Evolutionary conservation across 306 rosid species (phyloP).

Genomic region (Inga laurina): DNA sequence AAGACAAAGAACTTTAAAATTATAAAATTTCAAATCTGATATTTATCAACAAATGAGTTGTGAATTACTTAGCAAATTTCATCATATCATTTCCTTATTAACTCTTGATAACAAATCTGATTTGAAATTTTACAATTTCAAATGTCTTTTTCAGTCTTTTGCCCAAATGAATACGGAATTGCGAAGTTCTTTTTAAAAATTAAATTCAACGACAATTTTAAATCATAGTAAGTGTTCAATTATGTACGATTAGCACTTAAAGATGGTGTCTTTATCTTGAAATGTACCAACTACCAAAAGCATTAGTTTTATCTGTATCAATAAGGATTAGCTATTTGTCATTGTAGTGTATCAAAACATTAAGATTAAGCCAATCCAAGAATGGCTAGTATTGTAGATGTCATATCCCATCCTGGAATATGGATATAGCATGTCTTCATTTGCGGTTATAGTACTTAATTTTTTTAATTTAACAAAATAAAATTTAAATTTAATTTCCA

Average conservation of each 20-base stretch:
- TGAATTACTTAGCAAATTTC: too few species aligned
- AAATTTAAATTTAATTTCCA: background rate
- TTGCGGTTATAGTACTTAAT: background rate
- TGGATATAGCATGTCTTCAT: background rate
- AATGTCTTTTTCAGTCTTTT: too few species aligned
- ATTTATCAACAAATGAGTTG: too few species aligned
- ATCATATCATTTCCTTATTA: too few species aligned
- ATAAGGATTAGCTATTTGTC: background rate
- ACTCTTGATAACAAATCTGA: too few species aligned
- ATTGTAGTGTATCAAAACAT: background rate
- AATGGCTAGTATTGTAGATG: background rate
- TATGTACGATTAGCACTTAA: background rate
- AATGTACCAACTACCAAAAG: background rate
- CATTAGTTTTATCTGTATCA: background rate
- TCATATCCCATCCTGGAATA: background rate
- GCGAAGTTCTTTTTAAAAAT: background rate
- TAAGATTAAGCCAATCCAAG: background rate
- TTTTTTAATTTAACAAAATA: background rate
- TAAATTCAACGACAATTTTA: background rate
- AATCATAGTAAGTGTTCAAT: background rate
- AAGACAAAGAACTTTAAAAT: too few species aligned
- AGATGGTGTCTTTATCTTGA: background rate
- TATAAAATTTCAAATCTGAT: too few species aligned
- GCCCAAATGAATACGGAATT: background rate
- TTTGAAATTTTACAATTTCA: too few species aligned